A percentile compares a stretch with the other conserved stretches of the same genome.
Conservation (phyloP, 208 protist species). For the Leishmania guyanensis region DNA sequence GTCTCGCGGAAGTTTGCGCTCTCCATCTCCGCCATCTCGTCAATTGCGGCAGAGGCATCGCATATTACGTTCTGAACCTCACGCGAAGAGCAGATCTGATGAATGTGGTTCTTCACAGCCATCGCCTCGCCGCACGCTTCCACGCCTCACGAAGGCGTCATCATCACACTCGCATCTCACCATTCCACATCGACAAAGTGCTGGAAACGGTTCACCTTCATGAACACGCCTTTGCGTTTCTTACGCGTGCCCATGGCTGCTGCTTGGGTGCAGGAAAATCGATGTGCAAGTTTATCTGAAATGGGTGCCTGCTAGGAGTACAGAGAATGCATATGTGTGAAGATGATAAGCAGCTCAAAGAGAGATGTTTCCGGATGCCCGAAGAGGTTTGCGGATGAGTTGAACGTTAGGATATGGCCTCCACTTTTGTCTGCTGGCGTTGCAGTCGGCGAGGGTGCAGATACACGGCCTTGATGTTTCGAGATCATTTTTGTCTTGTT, state of each 20-base stretch:
- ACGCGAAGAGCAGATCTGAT: constrained; percentile 49
- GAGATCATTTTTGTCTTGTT: background rate
- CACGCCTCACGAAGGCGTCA: constrained; percentile 74
- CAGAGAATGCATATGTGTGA: background rate
- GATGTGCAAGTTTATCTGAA: background rate
- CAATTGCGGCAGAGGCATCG: constrained; percentile 22
- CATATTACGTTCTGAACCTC: constrained; percentile 34
- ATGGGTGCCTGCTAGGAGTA: background rate
- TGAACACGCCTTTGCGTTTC: constrained; percentile 42
- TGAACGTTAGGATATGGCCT: background rate
- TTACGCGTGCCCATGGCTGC: constrained; percentile 50
- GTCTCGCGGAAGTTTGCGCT: constrained; percentile 72
- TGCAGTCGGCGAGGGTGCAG: background rate
- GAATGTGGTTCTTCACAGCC: constrained; percentile 40
- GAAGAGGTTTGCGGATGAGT: background rate
- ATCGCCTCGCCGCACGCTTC: constrained; percentile 60
- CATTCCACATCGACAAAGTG: constrained; percentile 38
- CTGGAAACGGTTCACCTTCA: constrained; percentile 39
- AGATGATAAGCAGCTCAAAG: background rate
- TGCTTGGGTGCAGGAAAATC: background rate
- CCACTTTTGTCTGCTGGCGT: background rate
- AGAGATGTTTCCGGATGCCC: background rate
- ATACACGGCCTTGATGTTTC: background rate
- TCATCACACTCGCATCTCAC: constrained; percentile 62
- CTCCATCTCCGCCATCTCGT: constrained; percentile 47